Percentiles rank a stretch among this genome's conserved stretches.
Evolutionary conservation across 768 basidiomycete species (phyloP).

Genomic region (Phlebiopsis flavidoalba): DNA sequence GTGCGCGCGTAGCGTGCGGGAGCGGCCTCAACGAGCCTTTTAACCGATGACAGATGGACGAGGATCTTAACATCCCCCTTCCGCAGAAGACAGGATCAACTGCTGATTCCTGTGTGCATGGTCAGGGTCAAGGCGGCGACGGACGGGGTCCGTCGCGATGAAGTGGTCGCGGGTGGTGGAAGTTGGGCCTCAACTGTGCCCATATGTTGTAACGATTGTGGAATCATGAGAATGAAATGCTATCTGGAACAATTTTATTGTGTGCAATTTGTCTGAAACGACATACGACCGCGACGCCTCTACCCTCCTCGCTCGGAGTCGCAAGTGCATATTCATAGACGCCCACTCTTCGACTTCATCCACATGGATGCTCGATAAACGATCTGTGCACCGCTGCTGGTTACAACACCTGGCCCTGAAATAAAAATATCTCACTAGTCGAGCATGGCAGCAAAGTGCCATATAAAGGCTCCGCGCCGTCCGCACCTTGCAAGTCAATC

Average conservation of each 20-base stretch:
- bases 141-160: constrained; percentile 14
- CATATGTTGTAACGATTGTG: constrained; percentile 3
- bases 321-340: no score
- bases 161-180: constrained; percentile 12
- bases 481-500: not conserved
- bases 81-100: constrained; percentile 17
- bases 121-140: constrained; percentile 14
- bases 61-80: constrained; percentile 28
- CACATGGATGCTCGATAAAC: not conserved
- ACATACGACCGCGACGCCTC: no score
- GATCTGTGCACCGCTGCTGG: not conserved
- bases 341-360: not conserved
- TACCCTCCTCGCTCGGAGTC: no score
- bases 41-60: constrained; percentile 20
- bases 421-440: not conserved
- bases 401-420: not conserved
- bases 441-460: not conserved
- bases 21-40: constrained; percentile 55
- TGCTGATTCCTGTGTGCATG: constrained; percentile 13
- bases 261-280: not conserved
- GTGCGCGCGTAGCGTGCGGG: constrained; percentile 12
- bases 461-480: not conserved
- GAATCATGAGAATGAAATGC: constrained; percentile 1
- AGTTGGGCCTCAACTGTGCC: constrained; percentile 24
- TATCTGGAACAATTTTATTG: not conserved